Evolutionary conservation across 495 filamentous ascomycete genomes (phyloP), one percentile per base, ranked within the genome.

Genomic region (Staphylotrichum tortipilum): DNA sequence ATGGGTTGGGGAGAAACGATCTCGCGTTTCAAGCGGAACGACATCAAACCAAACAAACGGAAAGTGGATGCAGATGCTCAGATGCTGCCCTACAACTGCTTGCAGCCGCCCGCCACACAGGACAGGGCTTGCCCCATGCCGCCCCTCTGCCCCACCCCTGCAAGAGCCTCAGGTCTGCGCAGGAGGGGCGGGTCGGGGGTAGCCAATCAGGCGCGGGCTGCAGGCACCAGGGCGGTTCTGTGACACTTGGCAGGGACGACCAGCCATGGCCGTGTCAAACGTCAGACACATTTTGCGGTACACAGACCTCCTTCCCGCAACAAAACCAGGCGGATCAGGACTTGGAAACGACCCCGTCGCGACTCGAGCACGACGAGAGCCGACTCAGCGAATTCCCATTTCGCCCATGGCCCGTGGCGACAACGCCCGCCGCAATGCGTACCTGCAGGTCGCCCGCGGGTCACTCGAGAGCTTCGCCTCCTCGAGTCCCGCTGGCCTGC

Each of bases 171-270:
- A 63, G 58, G 19, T 10, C 12, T 8, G 9, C 11, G 1, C 3
- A 44, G 48, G 41, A 14, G 51, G 47, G 14, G 15, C 29, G 7
- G 19, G 48, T 46, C 44, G 45, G 57, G 7, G 28, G 14, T 33
- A 24, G 59, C 63, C 65, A 68, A 66, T 68, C 49, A 61, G 9
- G 7, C 24, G 4, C 31, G 38, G 14, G 15, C 41, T 34, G 39
- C 55, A 54, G 44, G 53, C 23, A 50, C 50, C 58, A 62, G 63
- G 63, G 59, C 52, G 17, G n/a, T 50, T 65, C 57, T 66, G 63
- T 57, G 55, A 68, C 65, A 59, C 60, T 62, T 41, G 52, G 53
- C 63, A 65, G 47, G 43, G 44, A 60, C 57, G 43, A 53, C 58
- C 54, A 52, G 50, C 56, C 57, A 46, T 33, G 40, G 44, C 37